Evolutionary conservation across 139 green algal species (phyloP), one percentile per base, ranked within the genome.

Genomic region (Coccomyxa sp.): DNA sequence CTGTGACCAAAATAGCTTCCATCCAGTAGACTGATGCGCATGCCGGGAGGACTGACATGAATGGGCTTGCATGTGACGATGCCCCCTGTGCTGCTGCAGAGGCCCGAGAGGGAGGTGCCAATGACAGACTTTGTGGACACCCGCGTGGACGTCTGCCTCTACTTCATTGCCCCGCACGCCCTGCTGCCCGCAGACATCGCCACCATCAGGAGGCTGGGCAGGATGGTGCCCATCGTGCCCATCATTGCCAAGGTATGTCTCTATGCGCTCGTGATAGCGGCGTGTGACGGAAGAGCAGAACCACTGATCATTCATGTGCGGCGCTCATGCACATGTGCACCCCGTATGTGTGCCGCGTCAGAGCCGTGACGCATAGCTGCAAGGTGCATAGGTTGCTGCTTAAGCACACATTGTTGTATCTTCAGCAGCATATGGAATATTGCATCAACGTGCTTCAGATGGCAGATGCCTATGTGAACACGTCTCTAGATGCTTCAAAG

Each of bases 91-190:
- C n/a, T n/a, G n/a, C n/a, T n/a, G n/a, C n/a, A n/a, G n/a, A n/a
- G n/a, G n/a, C n/a, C n/a, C n/a, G n/a, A n/a, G n/a, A n/a, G n/a
- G n/a, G n/a, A n/a, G n/a, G n/a, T 18, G 50, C 50, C 50, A 18
- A 64, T 64, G 50, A 31, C 50, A 31, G 50, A 64, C 50, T 64
- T 64, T 64, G 50, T 37, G 64, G 64, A 71, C 64, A 34, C 64
- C 29, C 64, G 64, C n/a, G 64, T 71, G 64, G 64, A 71, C n/a
- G 29, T 71, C 29, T 71, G 64, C 64, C 64, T 71, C 24, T 71
- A 38, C 7, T 71, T 71, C n/a, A 36, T 71, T 3, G 27, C 64
- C 1, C 7, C 64, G 24, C n/a, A 36, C 64, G 14, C 18, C 2
- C 64, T 71, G 64, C 64, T 22, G 12, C 64, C 64, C 2, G 64